Percentiles rank a stretch among this genome's conserved stretches.
These are phyloP conservation scores for Epichloe bromicola DNA, from an alignment of 2,329 filamentous ascomycete species.

Conservation along the genomic window DNA sequence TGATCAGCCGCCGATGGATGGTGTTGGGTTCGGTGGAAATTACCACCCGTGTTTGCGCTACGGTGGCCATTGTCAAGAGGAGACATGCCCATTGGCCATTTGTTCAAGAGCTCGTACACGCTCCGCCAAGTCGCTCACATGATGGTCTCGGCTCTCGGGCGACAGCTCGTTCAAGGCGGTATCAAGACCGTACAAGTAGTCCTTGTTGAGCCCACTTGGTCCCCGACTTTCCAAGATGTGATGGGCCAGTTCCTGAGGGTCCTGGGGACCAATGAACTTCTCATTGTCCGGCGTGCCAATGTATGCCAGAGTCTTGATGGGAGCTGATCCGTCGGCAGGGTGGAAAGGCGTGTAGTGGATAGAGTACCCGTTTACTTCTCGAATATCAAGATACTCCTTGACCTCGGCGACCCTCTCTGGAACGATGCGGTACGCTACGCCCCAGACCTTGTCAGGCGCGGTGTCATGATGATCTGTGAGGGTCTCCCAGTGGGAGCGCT, in stretches of 20 bases:
- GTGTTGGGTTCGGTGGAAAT: not conserved
- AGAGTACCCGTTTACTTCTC: conserved; percentile 94
- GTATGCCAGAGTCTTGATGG: conserved; percentile 60
- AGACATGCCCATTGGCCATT: conserved; percentile 1
- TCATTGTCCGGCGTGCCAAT: conserved; percentile 89
- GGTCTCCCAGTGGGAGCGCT: conserved; percentile 68
- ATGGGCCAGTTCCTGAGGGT: conserved; percentile 62
- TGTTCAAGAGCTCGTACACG: conserved; percentile 50
- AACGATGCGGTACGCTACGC: conserved; percentile 78
- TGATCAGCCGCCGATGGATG: not conserved
- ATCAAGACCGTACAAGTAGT: conserved; percentile 78
- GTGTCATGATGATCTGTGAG: conserved; percentile 54
- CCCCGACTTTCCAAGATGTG: conserved; percentile 69
- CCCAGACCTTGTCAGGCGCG: conserved; percentile 64
- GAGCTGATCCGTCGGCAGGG: conserved; percentile 23
- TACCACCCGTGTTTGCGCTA: not conserved
- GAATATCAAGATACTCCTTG: conserved; percentile 80
- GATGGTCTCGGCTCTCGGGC: conserved; percentile 64
- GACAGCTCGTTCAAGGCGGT: conserved; percentile 59
- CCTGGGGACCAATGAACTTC: conserved; percentile 78
- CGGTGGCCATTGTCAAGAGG: not conserved
- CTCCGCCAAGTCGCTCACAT: conserved; percentile 69
- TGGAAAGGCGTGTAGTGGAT: conserved; percentile 85
- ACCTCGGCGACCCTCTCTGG: conserved; percentile 64
- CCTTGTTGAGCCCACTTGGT: conserved; percentile 77